phyloP scores from a whole-genome alignment of 2,329 filamentous ascomycete genomes.

The Cryphonectria parasitica region DNA sequence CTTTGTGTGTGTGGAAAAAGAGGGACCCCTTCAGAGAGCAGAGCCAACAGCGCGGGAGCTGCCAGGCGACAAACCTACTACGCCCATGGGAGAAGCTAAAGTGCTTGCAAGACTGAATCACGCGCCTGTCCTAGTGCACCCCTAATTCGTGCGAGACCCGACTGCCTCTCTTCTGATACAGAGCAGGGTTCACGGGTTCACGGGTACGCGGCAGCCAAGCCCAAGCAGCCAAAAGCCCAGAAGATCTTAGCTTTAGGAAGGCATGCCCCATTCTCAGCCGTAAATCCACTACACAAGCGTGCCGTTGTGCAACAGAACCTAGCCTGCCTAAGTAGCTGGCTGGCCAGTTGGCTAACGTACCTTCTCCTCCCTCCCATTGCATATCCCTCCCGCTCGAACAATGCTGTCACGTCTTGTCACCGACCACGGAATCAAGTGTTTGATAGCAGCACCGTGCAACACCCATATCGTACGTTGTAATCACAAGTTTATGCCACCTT shows the following conservation, averaged over 20 bases:
- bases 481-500: not conserved
- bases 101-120: conserved; percentile 11
- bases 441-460: not conserved
- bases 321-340: not conserved
- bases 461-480: not conserved
- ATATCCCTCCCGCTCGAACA: not conserved
- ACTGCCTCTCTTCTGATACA: not conserved
- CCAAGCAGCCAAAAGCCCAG: not conserved
- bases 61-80: not conserved
- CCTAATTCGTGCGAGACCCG: conserved; percentile 2
- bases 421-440: not conserved
- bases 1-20: not conserved
- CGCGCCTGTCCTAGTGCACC: conserved; percentile 12
- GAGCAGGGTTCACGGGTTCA: not conserved
- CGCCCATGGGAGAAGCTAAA: not conserved
- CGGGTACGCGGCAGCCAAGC: conserved; percentile 1
- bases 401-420: not conserved
- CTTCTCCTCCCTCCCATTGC: not conserved
- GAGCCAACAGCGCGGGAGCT: not conserved
- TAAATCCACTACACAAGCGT: not conserved
- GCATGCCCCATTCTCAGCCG: not conserved
- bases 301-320: not conserved
- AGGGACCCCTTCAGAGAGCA: not conserved
- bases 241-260: not conserved
- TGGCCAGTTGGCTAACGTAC: not conserved